Evolutionary conservation across 1,284 basidiomycete genomes (phyloP).

Genomic region (Austropuccinia psidii): DNA sequence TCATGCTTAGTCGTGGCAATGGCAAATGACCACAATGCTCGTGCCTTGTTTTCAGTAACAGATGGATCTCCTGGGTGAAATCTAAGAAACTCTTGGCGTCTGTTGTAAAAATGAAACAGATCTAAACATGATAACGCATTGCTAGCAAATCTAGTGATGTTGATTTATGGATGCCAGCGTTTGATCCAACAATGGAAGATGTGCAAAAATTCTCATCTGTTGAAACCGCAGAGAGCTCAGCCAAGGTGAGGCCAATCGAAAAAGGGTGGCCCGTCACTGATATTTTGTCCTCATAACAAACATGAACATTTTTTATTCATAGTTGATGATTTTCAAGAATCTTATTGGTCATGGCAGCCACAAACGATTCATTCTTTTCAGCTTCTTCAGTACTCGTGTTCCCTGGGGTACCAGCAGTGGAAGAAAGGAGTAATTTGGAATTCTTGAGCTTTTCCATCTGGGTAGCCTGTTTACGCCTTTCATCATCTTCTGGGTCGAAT

Average conservation of each 20-base stretch:
- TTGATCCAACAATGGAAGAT: constrained; percentile 87
- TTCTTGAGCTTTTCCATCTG: constrained; percentile 37
- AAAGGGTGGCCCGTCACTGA: constrained; percentile 97
- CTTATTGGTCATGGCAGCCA: constrained; percentile 77
- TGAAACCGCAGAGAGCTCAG: constrained; percentile 85
- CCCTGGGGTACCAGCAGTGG: background rate
- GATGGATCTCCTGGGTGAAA: constrained; percentile 57
- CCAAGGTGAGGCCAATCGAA: constrained; percentile 83
- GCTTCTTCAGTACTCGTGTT: too few species aligned
- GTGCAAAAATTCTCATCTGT: constrained; percentile 85
- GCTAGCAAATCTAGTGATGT: constrained; percentile 80
- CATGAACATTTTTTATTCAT: constrained; percentile 86
- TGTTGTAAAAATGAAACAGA: constrained; percentile 92
- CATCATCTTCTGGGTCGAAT: constrained; percentile 36
- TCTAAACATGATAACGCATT: constrained; percentile 83
- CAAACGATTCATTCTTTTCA: constrained; percentile 68
- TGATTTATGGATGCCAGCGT: constrained; percentile 87
- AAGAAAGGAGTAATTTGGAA: constrained; percentile 27
- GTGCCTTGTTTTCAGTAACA: constrained; percentile 60
- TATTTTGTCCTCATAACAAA: constrained; percentile 91
- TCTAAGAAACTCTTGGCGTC: constrained; percentile 80
- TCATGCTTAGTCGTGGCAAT: constrained; percentile 71
- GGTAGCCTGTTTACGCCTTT: constrained; percentile 31
- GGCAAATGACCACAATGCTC: constrained; percentile 73
- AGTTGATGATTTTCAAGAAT: constrained; percentile 96